Conservation (phyloP, 768 basidiomycete genomes). For the Lactarius trivialis region DNA sequence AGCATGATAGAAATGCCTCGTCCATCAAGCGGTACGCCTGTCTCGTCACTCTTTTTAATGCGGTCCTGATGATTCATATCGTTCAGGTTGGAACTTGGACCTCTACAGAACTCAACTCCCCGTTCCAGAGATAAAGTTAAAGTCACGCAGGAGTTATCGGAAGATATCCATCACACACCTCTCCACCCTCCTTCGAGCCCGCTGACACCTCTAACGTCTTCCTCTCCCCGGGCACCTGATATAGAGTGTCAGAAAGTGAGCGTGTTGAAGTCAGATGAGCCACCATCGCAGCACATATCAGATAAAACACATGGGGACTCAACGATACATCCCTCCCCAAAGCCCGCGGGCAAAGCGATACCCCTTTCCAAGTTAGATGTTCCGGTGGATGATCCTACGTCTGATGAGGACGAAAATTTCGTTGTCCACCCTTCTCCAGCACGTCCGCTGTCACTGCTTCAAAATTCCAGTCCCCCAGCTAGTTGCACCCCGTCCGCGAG, state of each 20-base stretch:
- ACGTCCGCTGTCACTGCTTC: background rate
- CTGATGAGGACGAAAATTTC: conserved; percentile 4
- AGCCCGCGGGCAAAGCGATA: background rate
- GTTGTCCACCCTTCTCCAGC: background rate
- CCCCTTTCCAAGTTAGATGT: background rate
- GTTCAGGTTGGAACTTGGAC: background rate
- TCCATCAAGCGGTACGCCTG: conserved; percentile 1
- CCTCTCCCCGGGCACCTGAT: conserved; percentile 1
- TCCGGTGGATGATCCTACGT: conserved; percentile 1
- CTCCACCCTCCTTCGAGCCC: conserved; percentile 5
- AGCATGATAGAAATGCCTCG: background rate
- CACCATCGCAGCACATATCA: background rate
- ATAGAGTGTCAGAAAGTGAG: background rate
- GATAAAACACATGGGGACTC: background rate
- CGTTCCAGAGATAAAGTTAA: background rate
- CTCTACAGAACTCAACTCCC: background rate
- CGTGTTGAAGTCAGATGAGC: background rate
- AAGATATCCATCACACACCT: background rate
- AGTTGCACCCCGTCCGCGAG: background rate
- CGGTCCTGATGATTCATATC: background rate
- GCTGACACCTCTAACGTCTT: conserved; percentile 9
- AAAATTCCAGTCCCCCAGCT: background rate
- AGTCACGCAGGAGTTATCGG: background rate
- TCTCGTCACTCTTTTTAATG: background rate
- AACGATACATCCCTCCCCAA: background rate